phyloP scores from a whole-genome alignment of 306 rosid species.

The Leucaena leucocephala region DNA sequence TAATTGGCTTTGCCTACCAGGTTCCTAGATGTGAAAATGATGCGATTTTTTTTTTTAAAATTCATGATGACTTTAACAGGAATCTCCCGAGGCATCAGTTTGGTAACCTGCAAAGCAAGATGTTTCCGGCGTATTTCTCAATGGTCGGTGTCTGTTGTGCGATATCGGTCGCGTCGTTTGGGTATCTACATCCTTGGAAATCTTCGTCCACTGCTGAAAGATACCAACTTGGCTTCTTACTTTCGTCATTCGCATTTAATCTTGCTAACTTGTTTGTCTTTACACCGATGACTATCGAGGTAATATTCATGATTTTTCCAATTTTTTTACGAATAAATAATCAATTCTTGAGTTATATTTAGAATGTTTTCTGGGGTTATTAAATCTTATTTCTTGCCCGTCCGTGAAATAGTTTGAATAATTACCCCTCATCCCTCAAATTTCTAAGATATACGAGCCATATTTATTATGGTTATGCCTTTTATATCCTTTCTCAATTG shows the following conservation, averaged over 20 bases:
- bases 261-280: constrained; percentile 86
- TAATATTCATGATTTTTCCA: constrained; percentile 29
- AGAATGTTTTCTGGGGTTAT: background rate
- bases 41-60: background rate
- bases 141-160: constrained; percentile 82
- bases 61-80: constrained; percentile 42
- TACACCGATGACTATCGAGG: constrained; percentile 98
- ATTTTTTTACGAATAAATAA: background rate
- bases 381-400: background rate
- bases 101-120: constrained; percentile 97
- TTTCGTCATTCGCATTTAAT: constrained; percentile 81
- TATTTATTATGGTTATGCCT: background rate
- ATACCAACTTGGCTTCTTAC: constrained; percentile 94
- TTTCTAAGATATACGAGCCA: background rate
- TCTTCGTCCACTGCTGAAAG: constrained; percentile 66
- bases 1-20: background rate
- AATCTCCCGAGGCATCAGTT: constrained; percentile 97
- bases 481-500: background rate
- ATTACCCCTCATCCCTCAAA: background rate
- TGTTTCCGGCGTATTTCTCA: constrained; percentile 94
- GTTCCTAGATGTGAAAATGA: background rate
- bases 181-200: constrained; percentile 93
- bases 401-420: background rate
- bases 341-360: background rate
- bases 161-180: constrained; percentile 74